A percentile compares a stretch with the other conserved stretches of the same genome.
Conservation (phyloP, 116 monocot species). For the Phalaenopsis hybrid region DNA sequence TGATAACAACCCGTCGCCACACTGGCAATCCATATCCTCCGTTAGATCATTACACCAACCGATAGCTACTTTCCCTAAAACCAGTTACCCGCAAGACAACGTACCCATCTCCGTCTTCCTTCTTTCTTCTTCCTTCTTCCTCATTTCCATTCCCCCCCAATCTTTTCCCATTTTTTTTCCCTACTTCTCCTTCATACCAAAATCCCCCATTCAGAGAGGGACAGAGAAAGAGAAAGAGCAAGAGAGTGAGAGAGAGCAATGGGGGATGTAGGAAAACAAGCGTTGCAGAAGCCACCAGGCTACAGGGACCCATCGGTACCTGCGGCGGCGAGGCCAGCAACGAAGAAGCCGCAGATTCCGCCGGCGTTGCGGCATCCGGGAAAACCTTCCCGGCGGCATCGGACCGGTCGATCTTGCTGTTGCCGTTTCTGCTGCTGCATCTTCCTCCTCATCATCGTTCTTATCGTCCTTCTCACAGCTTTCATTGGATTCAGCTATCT, state of each 20-base stretch:
- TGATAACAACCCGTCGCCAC: neutral
- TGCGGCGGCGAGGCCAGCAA: constrained; percentile 12
- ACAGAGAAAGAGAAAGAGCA: neutral
- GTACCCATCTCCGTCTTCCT: neutral
- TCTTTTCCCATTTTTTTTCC: neutral
- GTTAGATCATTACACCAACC: neutral
- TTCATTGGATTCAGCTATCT: constrained; percentile 43
- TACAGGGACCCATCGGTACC: constrained; percentile 24
- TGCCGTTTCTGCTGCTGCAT: constrained; percentile 45
- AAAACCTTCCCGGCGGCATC: constrained; percentile 13
- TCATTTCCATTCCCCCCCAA: too few relatives aligned
- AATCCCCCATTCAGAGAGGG: neutral
- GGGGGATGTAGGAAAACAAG: neutral
- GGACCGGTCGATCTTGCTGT: constrained; percentile 20
- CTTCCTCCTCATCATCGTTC: constrained; percentile 15
- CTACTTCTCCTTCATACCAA: neutral
- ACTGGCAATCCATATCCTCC: neutral
- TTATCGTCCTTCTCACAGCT: constrained; percentile 25
- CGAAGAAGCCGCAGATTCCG: constrained; percentile 19
- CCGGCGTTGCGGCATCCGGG: constrained; percentile 26
- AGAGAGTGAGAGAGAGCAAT: neutral
- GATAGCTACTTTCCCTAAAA: neutral
- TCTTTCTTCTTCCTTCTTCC: neutral
- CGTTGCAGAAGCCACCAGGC: constrained; percentile 10
- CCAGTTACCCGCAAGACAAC: neutral